Percentiles rank a stretch among this genome's conserved stretches.
Conservation (phyloP, 176 grass and related monocot genomes). For the Cenchrus purpureus region DNA sequence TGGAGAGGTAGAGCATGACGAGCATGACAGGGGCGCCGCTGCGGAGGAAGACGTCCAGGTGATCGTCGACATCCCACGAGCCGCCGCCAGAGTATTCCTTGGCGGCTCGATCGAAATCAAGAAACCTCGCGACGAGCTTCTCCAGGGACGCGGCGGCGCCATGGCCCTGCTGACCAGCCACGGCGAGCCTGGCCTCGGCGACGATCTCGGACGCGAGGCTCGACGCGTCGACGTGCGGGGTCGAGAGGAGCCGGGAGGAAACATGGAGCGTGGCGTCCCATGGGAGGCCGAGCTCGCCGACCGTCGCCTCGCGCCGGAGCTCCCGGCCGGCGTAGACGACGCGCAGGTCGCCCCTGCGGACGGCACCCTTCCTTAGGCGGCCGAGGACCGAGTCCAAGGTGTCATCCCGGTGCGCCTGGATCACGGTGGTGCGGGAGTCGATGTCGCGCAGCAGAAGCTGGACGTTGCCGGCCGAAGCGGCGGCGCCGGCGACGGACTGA, state of each 20-base stretch:
- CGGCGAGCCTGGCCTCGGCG: background rate
- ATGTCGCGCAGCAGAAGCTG: slow-evolving; percentile 34
- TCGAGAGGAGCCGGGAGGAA: slow-evolving; percentile 44
- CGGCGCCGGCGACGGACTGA: background rate
- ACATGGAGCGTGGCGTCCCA: slow-evolving; percentile 53
- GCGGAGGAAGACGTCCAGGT: slow-evolving; percentile 47
- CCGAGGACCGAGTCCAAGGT: slow-evolving; percentile 48
- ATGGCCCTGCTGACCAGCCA: background rate
- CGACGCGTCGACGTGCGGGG: slow-evolving; percentile 37
- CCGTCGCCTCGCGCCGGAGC: slow-evolving; percentile 45
- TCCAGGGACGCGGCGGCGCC: slow-evolving; percentile 17
- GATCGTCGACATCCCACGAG: background rate
- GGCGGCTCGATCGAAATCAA: no score
- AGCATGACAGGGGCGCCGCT: slow-evolving; percentile 38
- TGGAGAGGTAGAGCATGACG: slow-evolving; percentile 54
- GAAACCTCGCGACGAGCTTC: slow-evolving; percentile 46
- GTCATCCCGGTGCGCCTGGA: slow-evolving; percentile 48
- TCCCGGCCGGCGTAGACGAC: slow-evolving; percentile 52
- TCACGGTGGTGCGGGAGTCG: slow-evolving; percentile 46
- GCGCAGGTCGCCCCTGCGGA: slow-evolving; percentile 14
- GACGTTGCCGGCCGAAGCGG: background rate
- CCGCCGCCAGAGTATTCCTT: no score
- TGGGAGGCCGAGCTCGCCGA: slow-evolving; percentile 34
- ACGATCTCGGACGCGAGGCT: slow-evolving; percentile 44
- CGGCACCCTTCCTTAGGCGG: slow-evolving; percentile 8